These are phyloP conservation scores for Solanum hybrid DNA, from an alignment of 305 asterid genomes.

Conservation along the genomic window DNA sequence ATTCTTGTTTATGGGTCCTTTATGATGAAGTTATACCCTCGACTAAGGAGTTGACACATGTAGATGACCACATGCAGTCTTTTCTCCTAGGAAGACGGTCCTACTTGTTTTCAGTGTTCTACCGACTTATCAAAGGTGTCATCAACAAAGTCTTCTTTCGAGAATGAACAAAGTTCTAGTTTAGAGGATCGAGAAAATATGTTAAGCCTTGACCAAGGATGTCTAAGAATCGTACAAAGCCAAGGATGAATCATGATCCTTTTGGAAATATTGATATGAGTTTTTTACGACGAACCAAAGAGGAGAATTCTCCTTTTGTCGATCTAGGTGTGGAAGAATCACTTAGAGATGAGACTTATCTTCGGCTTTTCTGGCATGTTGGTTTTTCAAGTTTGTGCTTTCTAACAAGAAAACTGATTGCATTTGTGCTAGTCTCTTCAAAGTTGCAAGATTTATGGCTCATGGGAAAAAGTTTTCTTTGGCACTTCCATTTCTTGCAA, in stretches of 20 bases:
- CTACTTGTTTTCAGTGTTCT: not conserved
- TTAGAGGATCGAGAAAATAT: not conserved
- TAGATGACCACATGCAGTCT: not conserved
- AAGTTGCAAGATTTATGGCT: not conserved
- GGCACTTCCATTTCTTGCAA: not conserved
- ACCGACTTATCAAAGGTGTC: not conserved
- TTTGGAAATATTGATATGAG: not conserved
- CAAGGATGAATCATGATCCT: not conserved
- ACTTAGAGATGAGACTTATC: not conserved
- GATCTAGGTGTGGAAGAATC: not conserved
- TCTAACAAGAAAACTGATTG: not conserved
- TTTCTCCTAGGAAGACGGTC: not conserved
- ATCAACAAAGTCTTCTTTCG: not conserved
- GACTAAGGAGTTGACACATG: not conserved
- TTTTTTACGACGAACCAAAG: not conserved
- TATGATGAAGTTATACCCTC: not conserved
- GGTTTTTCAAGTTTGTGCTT: not conserved
- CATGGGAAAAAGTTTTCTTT: not conserved
- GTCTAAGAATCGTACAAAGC: not conserved
- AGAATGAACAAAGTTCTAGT: not conserved
- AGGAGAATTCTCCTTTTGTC: not conserved
- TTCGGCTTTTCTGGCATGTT: not conserved
- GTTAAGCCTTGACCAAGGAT: not conserved
- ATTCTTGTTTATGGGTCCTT: not conserved
- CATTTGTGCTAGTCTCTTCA: not conserved